These are phyloP conservation scores for Metarhizium brunneum DNA, from an alignment of 2,329 filamentous ascomycete species.

Conservation along the genomic window DNA sequence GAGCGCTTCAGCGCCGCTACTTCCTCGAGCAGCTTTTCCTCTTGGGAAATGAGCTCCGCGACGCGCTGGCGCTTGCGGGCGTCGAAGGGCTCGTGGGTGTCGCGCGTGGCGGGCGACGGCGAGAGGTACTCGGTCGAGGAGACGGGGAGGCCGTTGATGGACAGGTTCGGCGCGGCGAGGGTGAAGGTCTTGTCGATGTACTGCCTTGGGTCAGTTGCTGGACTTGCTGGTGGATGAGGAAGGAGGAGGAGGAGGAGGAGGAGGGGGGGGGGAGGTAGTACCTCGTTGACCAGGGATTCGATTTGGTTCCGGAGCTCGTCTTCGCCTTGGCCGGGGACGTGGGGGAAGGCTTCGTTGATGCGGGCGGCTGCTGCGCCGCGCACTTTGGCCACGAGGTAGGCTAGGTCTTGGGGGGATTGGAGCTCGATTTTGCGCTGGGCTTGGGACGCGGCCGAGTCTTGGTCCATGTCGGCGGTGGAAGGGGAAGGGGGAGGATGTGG, in stretches of 20 bases:
- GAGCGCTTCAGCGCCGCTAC: slow-evolving; percentile 50
- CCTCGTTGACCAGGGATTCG: slow-evolving; percentile 50
- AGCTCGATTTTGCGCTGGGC: slow-evolving; percentile 70
- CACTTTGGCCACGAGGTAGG: slow-evolving; percentile 61
- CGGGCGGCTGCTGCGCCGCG: slow-evolving; percentile 58
- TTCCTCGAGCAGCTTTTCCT: slow-evolving; percentile 55
- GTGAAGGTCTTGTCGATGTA: slow-evolving; percentile 54
- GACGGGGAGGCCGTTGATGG: slow-evolving; percentile 52
- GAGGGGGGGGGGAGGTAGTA: slow-evolving; percentile 16
- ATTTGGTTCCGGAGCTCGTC: slow-evolving; percentile 51
- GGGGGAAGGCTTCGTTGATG: slow-evolving; percentile 59
- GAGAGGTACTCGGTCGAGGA: slow-evolving; percentile 26
- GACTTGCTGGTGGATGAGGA: background rate
- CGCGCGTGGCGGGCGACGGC: slow-evolving; percentile 19
- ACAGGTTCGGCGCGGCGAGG: slow-evolving; percentile 48
- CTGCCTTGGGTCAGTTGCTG: slow-evolving; percentile 21
- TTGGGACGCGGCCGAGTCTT: slow-evolving; percentile 24
- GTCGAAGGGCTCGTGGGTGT: slow-evolving; percentile 51
- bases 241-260: too few species aligned
- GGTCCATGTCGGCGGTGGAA: slow-evolving; percentile 19
- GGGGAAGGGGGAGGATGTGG: too few species aligned
- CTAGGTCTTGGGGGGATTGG: slow-evolving; percentile 64
- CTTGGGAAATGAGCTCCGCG: slow-evolving; percentile 50
- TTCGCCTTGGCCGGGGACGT: slow-evolving; percentile 41
- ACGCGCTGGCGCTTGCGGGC: slow-evolving; percentile 47